Percentiles rank a stretch among this genome's conserved stretches.
Conservation (phyloP, 2,329 filamentous ascomycete species). For the Exophiala viscosa region DNA sequence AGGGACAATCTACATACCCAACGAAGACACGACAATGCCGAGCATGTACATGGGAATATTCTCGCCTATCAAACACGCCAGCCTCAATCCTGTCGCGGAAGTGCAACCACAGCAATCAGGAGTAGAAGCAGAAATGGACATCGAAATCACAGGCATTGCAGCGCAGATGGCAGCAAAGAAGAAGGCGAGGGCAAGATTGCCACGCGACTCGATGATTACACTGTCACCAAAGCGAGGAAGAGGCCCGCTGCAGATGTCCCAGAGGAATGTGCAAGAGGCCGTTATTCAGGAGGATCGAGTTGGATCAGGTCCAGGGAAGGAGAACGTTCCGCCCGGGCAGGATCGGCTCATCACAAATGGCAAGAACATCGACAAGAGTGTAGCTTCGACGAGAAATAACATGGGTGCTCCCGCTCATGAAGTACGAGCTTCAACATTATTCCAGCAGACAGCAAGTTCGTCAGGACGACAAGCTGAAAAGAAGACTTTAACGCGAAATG, state of each 20-base stretch:
- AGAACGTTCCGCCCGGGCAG: conserved; percentile 56
- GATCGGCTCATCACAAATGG: too few relatives aligned
- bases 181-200: conserved; percentile 31
- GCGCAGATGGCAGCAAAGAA: conserved; percentile 30
- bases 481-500: background rate
- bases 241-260: conserved; percentile 47
- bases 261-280: conserved; percentile 39
- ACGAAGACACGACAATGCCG: conserved; percentile 41
- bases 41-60: conserved; percentile 44
- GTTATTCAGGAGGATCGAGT: conserved; percentile 44
- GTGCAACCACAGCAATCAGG: background rate
- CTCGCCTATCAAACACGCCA: conserved; percentile 37
- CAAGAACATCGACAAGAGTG: conserved; percentile 11
- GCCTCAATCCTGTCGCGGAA: background rate
- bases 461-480: background rate
- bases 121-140: conserved; percentile 15
- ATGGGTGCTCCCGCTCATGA: conserved; percentile 1
- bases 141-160: conserved; percentile 34
- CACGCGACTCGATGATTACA: conserved; percentile 34
- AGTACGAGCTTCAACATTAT: background rate
- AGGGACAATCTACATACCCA: conserved; percentile 41
- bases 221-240: conserved; percentile 43
- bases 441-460: conserved; percentile 6
- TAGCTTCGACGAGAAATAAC: conserved; percentile 10
- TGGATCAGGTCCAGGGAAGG: conserved; percentile 58